Evolutionary conservation across 1,139 yeast species (phyloP), one percentile per base, ranked within the genome.

Genomic region (Nakaseomyces glabratus): DNA sequence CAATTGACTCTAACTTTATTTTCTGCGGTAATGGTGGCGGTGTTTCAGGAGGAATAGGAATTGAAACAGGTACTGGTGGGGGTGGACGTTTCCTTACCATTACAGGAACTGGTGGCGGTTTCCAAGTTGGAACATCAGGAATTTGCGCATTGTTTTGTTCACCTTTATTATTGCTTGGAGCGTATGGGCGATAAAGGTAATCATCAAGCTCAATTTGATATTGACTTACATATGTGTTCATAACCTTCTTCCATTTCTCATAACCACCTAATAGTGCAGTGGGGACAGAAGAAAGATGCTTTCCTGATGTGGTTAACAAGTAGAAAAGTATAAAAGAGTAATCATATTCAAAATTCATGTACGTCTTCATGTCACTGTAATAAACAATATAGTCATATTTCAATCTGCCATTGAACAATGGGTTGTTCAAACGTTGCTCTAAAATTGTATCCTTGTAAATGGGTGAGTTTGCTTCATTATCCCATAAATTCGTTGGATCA

Each of bases 351-450:
- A 61, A 50, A n/a, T 48, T 40, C 47, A 62, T 46, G 34, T 46
- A 56, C 1, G 65, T 61, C 16, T 47, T 48, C 40, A 51, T 50
- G 39, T 65, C 66, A 30, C 71, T 74, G 49, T 78, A 71, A 4
- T 74, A 47, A 3, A 78, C 71, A 7, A 80, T 62, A 23, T 68
- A 54, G 35, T 76, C 77, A 47, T 66, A 80, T 19, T 57, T 57
- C 34, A 61, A 56, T 43, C 82, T 51, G 10, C 64, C 61, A 24
- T 55, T 55, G 43, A 78, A 75, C 32, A 61, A 39, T 2, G 45
- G 39, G 31, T 47, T n/a, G 49, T 49, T 6, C 28, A 76, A 50
- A 11, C 63, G 46, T 4, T 46, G 49, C 43, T 69, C 75, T 29
- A 73, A 53, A 36, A 61, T 68, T 24, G 50, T 58, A 37, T 65